Evolutionary conservation across 352 stramenopile genomes (phyloP).

Genomic region (Globisporangium cederbergense): DNA sequence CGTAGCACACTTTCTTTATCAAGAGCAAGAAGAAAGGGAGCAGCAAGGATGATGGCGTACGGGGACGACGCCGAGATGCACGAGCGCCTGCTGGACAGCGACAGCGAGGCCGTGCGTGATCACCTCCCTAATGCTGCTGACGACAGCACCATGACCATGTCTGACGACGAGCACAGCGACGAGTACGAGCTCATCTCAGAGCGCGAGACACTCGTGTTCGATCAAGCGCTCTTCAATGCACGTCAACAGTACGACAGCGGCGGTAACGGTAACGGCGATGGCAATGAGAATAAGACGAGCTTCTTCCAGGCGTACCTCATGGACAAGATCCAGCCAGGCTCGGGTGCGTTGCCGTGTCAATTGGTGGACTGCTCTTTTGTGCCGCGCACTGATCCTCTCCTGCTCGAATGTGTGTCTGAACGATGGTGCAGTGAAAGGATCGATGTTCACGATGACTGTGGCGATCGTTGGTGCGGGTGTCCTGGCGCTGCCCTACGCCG

Average conservation of each 20-base stretch:
- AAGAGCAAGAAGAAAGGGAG: not conserved
- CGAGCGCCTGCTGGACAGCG: constrained; percentile 20
- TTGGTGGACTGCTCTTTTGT: not conserved
- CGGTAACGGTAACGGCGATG: not conserved
- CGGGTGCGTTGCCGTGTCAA: constrained; percentile 29
- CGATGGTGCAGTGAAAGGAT: constrained; percentile 69
- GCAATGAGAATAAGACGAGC: constrained; percentile 22
- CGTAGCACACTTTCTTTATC: too few species aligned
- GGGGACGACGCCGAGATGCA: constrained; percentile 27
- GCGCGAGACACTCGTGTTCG: constrained; percentile 79
- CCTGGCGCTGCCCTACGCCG: constrained; percentile 74
- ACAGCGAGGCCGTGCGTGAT: constrained; percentile 8
- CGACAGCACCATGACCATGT: constrained; percentile 14
- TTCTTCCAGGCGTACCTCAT: constrained; percentile 77
- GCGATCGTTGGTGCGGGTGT: constrained; percentile 83
- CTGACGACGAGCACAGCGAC: constrained; percentile 27
- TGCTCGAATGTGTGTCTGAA: not conserved
- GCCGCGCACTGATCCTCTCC: not conserved
- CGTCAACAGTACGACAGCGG: constrained; percentile 24
- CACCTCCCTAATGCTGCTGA: constrained; percentile 5
- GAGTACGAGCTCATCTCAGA: constrained; percentile 72
- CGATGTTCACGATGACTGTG: constrained; percentile 90
- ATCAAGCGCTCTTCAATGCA: constrained; percentile 45
- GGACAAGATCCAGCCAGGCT: constrained; percentile 82
- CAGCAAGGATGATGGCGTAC: constrained; percentile 25